These are phyloP conservation scores for Paxillus rubicundulus DNA, from an alignment of 768 basidiomycete genomes.

Conservation along the genomic window DNA sequence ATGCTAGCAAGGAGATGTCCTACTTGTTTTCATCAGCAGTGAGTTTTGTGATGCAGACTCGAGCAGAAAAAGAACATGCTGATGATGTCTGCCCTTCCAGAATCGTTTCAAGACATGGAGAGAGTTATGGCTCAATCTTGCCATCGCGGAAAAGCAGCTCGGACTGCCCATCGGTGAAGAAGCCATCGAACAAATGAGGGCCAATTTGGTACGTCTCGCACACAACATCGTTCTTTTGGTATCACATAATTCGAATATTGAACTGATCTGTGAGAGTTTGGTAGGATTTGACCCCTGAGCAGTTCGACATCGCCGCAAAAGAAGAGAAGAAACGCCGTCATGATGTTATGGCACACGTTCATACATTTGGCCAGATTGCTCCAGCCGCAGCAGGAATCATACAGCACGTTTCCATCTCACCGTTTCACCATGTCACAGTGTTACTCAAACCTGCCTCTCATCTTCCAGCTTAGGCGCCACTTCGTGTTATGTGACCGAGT, in stretches of 20 bases:
- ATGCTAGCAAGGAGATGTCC: constrained; percentile 99
- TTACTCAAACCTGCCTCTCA: constrained; percentile 10
- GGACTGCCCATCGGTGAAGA: constrained; percentile 86
- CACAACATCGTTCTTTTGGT: neutral
- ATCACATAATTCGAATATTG: neutral
- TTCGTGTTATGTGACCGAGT: constrained; percentile 99
- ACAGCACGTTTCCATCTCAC: constrained; percentile 53
- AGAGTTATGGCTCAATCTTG: constrained; percentile 92
- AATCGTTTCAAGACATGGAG: constrained; percentile 96
- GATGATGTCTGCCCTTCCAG: constrained; percentile 39
- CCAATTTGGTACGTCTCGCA: constrained; percentile 65
- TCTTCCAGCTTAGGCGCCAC: constrained; percentile 82
- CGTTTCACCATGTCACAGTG: constrained; percentile 4
- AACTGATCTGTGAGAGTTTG: constrained; percentile 5
- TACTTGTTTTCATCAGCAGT: constrained; percentile 94
- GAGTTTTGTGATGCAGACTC: constrained; percentile 25
- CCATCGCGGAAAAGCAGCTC: constrained; percentile 93
- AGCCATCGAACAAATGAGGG: constrained; percentile 92
- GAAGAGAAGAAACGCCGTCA: constrained; percentile 98
- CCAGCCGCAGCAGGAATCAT: constrained; percentile 96
- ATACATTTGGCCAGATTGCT: constrained; percentile 92
- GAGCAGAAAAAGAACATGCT: neutral
- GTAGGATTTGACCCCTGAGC: constrained; percentile 79
- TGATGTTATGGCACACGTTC: constrained; percentile 99
- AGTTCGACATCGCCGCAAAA: constrained; percentile 86